Base-by-base conservation (phyloP, 2,329 filamentous ascomycete species). In the Trichoderma sp. region DNA sequence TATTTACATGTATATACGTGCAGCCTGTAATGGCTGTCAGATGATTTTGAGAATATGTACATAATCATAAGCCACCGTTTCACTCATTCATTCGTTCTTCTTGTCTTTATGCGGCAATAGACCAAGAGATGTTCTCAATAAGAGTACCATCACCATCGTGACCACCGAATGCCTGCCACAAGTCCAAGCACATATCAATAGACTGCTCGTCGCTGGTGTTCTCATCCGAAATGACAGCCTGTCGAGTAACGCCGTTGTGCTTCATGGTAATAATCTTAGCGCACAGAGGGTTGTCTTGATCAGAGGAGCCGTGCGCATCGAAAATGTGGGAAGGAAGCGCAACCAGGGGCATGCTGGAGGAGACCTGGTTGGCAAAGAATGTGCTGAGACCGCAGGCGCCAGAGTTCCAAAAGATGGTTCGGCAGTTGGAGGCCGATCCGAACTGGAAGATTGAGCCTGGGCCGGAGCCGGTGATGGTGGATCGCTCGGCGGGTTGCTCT, bases 311-410 rank as follows among this genome's bases (percentile, higher is more conserved):
- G 16, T 55, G 63, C 19, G 37, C 14, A 1, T 67, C 58, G n/a
- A 71, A 70, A 49, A 71, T 40, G 13, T 19, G 13, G 21, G 56
- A 60, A 21, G 70, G 68, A 4, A 71, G 40, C 2, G 70, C 70
- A 53, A 71, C 61, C 10, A 71, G 68, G 24, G 70, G 57, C 68
- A 71, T 58, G 53, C 47, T 70, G 29, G 65, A 7, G 43, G 56
- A 33, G 49, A 69, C 67, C 47, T 61, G 4, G 56, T 65, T 63
- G 59, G 65, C 24, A 21, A 70, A 70, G 62, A 63, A 71, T 27
- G 70, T 71, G 70, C 70, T 71, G 29, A 71, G 68, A n/a, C 70
- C 70, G 37, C 70, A 71, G 35, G 70, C 68, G 13, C 70, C 70
- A 16, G n/a, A 68, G 21, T 71, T 35, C 56, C 58, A 71, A 57